These are phyloP conservation scores for Cadophora luteo-olivacea DNA, from an alignment of 2,329 filamentous ascomycete species.

Conservation along the genomic window DNA sequence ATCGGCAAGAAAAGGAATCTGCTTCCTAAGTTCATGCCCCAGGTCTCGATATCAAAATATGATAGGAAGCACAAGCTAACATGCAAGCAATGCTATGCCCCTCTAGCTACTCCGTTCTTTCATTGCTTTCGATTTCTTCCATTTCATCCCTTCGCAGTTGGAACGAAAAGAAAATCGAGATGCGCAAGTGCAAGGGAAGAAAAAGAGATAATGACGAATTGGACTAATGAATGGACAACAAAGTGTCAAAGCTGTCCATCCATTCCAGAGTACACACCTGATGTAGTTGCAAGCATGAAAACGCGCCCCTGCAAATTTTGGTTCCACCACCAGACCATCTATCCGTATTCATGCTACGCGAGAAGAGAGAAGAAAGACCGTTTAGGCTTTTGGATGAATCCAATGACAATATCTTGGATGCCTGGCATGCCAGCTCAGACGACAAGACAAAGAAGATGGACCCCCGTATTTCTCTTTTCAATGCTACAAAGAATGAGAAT, in stretches of 20 bases:
- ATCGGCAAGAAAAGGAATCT: not conserved
- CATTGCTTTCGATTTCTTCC: not conserved
- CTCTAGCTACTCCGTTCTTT: constrained; percentile 10
- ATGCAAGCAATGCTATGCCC: not conserved
- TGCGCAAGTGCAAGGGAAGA: not conserved
- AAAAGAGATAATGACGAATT: not conserved
- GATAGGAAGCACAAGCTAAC: constrained; percentile 8
- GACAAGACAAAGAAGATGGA: constrained; percentile 16
- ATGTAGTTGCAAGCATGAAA: constrained; percentile 1
- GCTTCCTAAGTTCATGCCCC: not conserved
- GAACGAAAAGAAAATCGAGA: not conserved
- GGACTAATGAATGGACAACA: not conserved
- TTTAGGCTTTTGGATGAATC: not conserved
- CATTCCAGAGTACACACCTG: constrained; percentile 13
- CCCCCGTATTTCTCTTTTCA: constrained; percentile 25
- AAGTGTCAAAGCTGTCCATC: not conserved
- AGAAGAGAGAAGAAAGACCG: not conserved
- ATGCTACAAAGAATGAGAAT: constrained; percentile 34
- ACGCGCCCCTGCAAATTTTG: constrained; percentile 7
- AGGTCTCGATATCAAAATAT: not conserved
- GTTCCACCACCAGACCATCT: constrained; percentile 4
- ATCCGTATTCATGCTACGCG: constrained; percentile 12
- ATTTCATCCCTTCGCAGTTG: not conserved
- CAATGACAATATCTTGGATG: not conserved
- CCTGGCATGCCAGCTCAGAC: not conserved